These are phyloP conservation scores for Ophiostoma sp. DNA, from an alignment of 2,329 filamentous ascomycete species.

Conservation along the genomic window DNA sequence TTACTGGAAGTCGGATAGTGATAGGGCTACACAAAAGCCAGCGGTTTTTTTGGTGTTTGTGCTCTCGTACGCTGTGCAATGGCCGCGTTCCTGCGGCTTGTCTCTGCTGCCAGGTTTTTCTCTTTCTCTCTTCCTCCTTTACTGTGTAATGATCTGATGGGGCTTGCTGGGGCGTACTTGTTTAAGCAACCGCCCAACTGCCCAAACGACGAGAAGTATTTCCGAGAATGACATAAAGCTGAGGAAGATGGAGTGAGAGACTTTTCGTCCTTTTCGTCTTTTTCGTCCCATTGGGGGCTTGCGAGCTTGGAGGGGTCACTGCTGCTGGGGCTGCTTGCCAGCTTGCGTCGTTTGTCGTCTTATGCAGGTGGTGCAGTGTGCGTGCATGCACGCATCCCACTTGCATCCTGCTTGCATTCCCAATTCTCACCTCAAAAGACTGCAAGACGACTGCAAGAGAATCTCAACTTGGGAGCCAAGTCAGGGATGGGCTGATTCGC, in stretches of 20 bases:
- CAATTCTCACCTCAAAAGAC: not conserved
- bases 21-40: not conserved
- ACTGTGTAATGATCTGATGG: not conserved
- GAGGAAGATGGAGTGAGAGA: not conserved
- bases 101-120: not conserved
- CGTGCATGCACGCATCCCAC: not conserved
- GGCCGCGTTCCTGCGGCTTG: not conserved
- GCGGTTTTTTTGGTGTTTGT: not conserved
- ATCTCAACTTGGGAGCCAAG: not conserved
- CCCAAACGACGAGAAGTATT: not conserved
- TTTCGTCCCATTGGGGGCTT: slow-evolving; percentile 9
- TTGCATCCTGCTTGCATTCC: not conserved
- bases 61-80: not conserved
- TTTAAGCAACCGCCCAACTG: not conserved
- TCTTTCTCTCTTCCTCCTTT: not conserved
- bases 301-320: not conserved
- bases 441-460: not conserved
- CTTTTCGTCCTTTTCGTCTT: not conserved
- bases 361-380: not conserved
- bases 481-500: slow-evolving; percentile 2
- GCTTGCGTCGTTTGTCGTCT: slow-evolving; percentile 11
- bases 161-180: not conserved
- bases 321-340: not conserved
- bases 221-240: not conserved
- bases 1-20: not conserved